These are phyloP conservation scores for Linnemannia schmuckeri DNA, from an alignment of 192 early-diverging fungal genomes.

Conservation along the genomic window DNA sequence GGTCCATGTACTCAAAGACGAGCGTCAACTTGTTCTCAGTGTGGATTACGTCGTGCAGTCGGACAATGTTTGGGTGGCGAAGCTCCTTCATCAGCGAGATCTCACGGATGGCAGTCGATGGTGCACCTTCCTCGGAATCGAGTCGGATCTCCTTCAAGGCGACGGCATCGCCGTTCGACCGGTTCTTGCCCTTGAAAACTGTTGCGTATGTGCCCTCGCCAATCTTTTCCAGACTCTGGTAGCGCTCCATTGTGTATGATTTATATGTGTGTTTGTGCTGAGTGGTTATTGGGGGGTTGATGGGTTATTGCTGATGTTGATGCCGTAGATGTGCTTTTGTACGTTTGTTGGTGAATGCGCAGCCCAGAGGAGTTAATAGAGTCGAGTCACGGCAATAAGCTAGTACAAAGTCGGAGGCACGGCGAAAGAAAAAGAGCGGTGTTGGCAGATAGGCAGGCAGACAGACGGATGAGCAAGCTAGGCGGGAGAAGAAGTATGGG, in stretches of 20 bases:
- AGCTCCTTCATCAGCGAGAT: constrained; percentile 99
- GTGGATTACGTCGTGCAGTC: constrained; percentile 86
- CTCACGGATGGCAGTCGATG: constrained; percentile 97
- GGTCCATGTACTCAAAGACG: constrained; percentile 91
- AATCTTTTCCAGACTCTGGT: constrained; percentile 90
- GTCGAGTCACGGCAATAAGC: not conserved
- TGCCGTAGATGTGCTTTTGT: not conserved
- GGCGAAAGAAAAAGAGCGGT: not conserved
- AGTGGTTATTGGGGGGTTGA: not conserved
- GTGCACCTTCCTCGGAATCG: constrained; percentile 93
- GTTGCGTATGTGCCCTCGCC: constrained; percentile 98
- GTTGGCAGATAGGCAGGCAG: not conserved
- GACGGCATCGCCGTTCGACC: constrained; percentile 85
- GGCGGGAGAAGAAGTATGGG: not conserved
- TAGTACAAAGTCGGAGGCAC: not conserved
- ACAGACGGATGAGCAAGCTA: not conserved
- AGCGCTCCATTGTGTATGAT: constrained; percentile 54
- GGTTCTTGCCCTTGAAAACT: constrained; percentile 87
- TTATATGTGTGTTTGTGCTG: not conserved
- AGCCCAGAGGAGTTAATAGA: not conserved
- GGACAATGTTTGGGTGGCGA: constrained; percentile 91
- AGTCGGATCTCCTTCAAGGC: constrained; percentile 97
- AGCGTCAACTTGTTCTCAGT: constrained; percentile 88
- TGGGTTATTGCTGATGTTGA: not conserved
- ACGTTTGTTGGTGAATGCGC: not conserved